phyloP scores from a whole-genome alignment of 805 yeast genomes.

The Myxozyma udenii region DNA sequence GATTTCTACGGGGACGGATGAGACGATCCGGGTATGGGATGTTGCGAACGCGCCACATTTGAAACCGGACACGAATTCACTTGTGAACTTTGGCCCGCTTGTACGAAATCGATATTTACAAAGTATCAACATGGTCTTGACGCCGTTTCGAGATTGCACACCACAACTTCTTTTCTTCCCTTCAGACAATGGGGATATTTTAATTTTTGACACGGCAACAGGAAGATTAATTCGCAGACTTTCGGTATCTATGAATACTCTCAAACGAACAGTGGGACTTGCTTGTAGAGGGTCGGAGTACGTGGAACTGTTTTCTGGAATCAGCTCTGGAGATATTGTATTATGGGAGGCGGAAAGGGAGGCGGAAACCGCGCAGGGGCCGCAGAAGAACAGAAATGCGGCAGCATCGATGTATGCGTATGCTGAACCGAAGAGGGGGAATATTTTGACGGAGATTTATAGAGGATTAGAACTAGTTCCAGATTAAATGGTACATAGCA shows the following conservation, averaged over 20 bases:
- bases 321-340: conserved; percentile 24
- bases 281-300: conserved; percentile 25
- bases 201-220: conserved; percentile 55
- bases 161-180: conserved; percentile 64
- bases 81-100: conserved; percentile 74
- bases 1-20: conserved; percentile 73
- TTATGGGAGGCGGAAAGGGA: conserved; percentile 23
- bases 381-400: not conserved
- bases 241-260: not conserved
- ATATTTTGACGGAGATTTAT: conserved; percentile 20
- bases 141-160: conserved; percentile 52
- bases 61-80: conserved; percentile 44
- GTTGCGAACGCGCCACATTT: conserved; percentile 45
- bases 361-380: not conserved
- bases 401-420: not conserved
- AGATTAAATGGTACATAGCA: not conserved
- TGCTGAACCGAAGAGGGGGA: not conserved
- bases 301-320: conserved; percentile 27
- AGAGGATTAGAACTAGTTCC: conserved; percentile 18
- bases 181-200: conserved; percentile 69
- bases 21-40: conserved; percentile 77
- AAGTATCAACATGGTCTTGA: conserved; percentile 53
- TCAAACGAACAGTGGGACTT: conserved; percentile 16
- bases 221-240: conserved; percentile 63
- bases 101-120: conserved; percentile 63